phyloP scores from a whole-genome alignment of 306 rosid genomes.

The Corylus avellana region DNA sequence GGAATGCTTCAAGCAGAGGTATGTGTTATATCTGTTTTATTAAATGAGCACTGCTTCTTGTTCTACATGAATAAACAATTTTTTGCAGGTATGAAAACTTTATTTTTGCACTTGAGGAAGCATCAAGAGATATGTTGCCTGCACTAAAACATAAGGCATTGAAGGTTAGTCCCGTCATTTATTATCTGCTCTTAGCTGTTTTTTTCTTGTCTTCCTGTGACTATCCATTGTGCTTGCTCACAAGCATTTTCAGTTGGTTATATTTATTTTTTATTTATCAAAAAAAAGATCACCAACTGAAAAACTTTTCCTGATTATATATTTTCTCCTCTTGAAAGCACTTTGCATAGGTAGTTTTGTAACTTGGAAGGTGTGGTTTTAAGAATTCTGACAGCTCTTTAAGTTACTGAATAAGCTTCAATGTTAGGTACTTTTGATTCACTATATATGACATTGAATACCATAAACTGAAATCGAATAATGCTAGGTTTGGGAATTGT shows the following conservation, averaged over 20 bases:
- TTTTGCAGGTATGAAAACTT: constrained; percentile 83
- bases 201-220: not conserved
- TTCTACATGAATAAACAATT: not conserved
- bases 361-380: not conserved
- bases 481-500: not conserved
- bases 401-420: not conserved
- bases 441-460: not conserved
- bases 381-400: not conserved
- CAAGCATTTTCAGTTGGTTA: not conserved
- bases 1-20: constrained; percentile 96
- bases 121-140: constrained; percentile 92
- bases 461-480: not conserved
- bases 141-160: constrained; percentile 77
- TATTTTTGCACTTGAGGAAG: constrained; percentile 88
- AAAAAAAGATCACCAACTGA: not conserved
- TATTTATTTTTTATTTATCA: too few relatives aligned
- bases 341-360: not conserved
- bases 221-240: not conserved
- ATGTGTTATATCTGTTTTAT: constrained; percentile 10
- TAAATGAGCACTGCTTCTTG: constrained; percentile 9
- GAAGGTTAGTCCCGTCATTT: constrained; percentile 56
- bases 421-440: not conserved
- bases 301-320: not conserved
- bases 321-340: constrained; percentile 1
- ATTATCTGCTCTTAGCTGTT: constrained; percentile 10